Evolutionary conservation across 768 basidiomycete species (phyloP), one percentile per base, ranked within the genome.

Genomic region (Lactarius hatsudake): DNA sequence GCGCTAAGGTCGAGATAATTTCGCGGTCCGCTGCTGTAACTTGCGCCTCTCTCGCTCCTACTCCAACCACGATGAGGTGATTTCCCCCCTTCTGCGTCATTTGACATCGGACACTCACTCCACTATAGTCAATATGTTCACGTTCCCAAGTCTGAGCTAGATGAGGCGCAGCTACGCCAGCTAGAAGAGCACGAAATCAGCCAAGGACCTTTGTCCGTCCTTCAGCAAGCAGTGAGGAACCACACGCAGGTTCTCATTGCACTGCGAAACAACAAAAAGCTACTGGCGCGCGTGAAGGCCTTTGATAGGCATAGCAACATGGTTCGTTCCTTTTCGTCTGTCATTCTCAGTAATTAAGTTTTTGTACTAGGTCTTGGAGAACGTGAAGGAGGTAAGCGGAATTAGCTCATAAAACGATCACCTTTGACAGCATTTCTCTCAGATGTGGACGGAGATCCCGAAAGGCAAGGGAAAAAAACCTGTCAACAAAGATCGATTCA

Each of bases 381-480:
- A 98, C 75, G 96, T 97, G 59, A 98, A 98, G 78, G 96, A 98
- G 88, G 95, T 86, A 36, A 54, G 67, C 26, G n/a, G 17, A 55
- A 43, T 71, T 55, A 20, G 7, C 26, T 63, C 32, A 34, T 59
- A 42, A 15, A 55, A 42, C 13, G 10, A 36, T 34, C 26, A 4
- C 42, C 40, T 23, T 26, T 13, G 13, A 32, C 10, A 63, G 30
- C 20, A 61, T 51, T 18, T 26, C 23, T 54, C 26, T 57, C 69
- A 99, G 94, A 98, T 98, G 96, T 98, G 97, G 97, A 98, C 96
- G 26, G 97, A 99, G 77, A 78, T 89, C 57, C 97, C 97, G 23
- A 98, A 98, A 79, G 95, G 94, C 48, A 98, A 98, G 81, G 94
- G 94, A 76, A 98, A 97, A 82, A 98, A 98, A 76, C 93, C 97